A percentile compares a stretch with the other conserved stretches of the same genome.
These are phyloP conservation scores for Tolypocladium ophioglossoides DNA, from an alignment of 2,329 filamentous ascomycete genomes.

Conservation along the genomic window DNA sequence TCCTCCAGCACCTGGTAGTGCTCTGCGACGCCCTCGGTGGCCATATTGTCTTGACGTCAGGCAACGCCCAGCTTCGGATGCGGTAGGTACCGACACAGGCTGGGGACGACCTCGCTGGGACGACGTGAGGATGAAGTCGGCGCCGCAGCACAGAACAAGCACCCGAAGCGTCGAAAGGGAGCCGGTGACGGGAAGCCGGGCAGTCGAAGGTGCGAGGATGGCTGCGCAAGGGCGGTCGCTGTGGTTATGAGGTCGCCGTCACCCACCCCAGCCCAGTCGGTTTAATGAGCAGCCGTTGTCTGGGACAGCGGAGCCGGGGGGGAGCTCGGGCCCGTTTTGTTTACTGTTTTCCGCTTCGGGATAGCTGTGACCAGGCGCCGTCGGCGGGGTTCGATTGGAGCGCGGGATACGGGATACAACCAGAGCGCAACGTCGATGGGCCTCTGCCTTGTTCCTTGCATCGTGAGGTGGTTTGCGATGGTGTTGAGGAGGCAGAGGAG, in stretches of 20 bases:
- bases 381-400: constrained; percentile 7
- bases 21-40: constrained; percentile 60
- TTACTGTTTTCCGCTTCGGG: constrained; percentile 29
- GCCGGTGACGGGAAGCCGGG: constrained; percentile 2
- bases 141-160: not conserved
- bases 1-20: constrained; percentile 95
- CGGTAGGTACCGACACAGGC: not conserved
- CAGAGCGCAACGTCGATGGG: constrained; percentile 4
- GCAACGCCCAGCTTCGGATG: constrained; percentile 8
- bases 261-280: not conserved
- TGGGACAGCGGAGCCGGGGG: constrained; percentile 19
- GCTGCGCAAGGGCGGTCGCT: not conserved
- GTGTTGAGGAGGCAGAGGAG: constrained; percentile 6
- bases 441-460: constrained; percentile 8
- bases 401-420: constrained; percentile 3
- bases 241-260: not conserved
- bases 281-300: constrained; percentile 17
- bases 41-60: constrained; percentile 32
- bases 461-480: constrained; percentile 9
- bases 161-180: not conserved
- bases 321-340: constrained; percentile 26
- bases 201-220: not conserved
- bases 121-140: not conserved
- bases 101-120: not conserved
- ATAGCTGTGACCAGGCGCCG: constrained; percentile 17